These are phyloP conservation scores for Sugiyamaella novakii DNA, from an alignment of 1,139 yeast species.

Conservation along the genomic window DNA sequence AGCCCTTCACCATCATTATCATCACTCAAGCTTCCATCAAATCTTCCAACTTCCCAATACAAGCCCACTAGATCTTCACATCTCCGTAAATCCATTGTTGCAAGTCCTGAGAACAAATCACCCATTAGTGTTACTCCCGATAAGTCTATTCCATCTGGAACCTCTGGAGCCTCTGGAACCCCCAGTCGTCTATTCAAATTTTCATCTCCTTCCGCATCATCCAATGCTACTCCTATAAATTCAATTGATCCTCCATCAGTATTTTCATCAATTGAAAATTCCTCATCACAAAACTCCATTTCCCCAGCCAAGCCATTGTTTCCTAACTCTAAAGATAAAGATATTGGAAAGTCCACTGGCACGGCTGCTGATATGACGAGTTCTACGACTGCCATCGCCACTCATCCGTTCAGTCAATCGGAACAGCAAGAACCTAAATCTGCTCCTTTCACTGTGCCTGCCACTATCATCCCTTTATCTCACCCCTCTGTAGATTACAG, in stretches of 20 bases:
- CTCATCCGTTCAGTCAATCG: neutral
- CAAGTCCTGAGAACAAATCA: constrained; percentile 26
- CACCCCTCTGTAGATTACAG: neutral
- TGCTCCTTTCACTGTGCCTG: neutral
- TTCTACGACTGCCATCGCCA: no score
- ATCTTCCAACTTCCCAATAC: constrained; percentile 28
- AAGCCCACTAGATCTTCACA: constrained; percentile 36
- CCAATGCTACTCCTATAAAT: neutral
- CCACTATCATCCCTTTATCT: neutral
- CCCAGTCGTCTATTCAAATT: constrained; percentile 15
- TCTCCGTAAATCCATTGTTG: constrained; percentile 32
- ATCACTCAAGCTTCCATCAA: neutral
- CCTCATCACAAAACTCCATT: constrained; percentile 8
- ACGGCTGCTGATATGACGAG: no score
- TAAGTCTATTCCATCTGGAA: neutral
- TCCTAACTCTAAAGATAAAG: constrained; percentile 5
- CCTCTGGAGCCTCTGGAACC: constrained; percentile 20
- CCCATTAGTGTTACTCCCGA: constrained; percentile 17
- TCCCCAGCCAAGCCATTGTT: constrained; percentile 28
- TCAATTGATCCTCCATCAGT: constrained; percentile 6
- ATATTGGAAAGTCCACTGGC: no score
- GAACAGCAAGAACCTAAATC: neutral
- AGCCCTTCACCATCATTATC: constrained; percentile 2
- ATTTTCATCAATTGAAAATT: constrained; percentile 9
- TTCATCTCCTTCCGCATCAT: neutral